Percentiles rank a stretch among this genome's conserved stretches.
Evolutionary conservation across 306 rosid species (phyloP).

Genomic region (Pterocarpus macrocarpus): DNA sequence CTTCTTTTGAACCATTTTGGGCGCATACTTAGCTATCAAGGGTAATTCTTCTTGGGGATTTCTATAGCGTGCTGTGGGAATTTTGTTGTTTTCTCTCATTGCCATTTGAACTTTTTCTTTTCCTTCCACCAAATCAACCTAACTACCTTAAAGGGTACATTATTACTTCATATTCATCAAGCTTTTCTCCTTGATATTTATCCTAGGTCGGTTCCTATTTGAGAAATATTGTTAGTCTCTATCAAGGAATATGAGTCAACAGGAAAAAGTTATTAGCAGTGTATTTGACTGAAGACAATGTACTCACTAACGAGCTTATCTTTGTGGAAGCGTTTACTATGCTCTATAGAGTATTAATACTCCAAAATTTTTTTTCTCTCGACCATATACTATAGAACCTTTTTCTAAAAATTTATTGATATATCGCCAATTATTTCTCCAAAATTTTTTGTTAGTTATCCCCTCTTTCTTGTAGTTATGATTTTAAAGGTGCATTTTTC

Average conservation of each 20-base stretch:
- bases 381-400: too few species aligned
- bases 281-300: neutral
- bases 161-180: neutral
- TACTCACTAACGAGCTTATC: neutral
- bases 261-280: neutral
- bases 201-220: neutral
- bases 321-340: too few species aligned
- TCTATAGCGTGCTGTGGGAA: neutral
- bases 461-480: too few species aligned
- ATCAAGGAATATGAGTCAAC: neutral
- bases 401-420: too few species aligned
- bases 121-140: neutral
- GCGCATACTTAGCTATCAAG: slow-evolving; percentile 35
- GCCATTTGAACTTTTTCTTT: neutral
- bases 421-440: too few species aligned
- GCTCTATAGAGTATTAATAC: neutral
- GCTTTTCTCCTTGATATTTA: slow-evolving; percentile 29
- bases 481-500: too few species aligned
- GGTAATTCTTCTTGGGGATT: slow-evolving; percentile 28
- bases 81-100: slow-evolving; percentile 25
- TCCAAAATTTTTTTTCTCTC: too few species aligned
- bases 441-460: too few species aligned
- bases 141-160: slow-evolving; percentile 19
- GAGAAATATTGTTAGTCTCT: slow-evolving; percentile 7
- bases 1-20: slow-evolving; percentile 30